Percentiles rank a stretch among this genome's conserved stretches.
Conservation (phyloP, 2,329 filamentous ascomycete species). For the Ascochyta rabiei region DNA sequence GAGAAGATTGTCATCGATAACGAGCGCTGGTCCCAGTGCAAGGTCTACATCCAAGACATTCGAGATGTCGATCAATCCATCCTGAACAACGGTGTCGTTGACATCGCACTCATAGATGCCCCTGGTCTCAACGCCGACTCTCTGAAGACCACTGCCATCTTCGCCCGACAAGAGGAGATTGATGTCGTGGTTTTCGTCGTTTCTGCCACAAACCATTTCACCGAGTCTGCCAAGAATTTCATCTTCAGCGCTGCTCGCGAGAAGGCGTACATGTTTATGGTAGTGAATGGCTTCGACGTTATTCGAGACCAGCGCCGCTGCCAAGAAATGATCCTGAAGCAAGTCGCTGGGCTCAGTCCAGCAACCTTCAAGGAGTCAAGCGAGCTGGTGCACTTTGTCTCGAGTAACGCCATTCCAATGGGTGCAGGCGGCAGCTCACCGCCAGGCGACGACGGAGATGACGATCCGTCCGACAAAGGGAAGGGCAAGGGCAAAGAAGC, state of each 20-base stretch:
- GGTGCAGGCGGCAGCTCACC: slow-evolving; percentile 47
- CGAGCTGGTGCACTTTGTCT: slow-evolving; percentile 96
- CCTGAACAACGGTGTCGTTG: slow-evolving; percentile 95
- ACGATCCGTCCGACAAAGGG: slow-evolving; percentile 57
- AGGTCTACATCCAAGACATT: slow-evolving; percentile 92
- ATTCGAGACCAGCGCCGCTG: slow-evolving; percentile 92
- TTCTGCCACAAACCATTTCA: slow-evolving; percentile 97
- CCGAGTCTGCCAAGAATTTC: slow-evolving; percentile 95
- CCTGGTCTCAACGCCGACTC: slow-evolving; percentile 96
- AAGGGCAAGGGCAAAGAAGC: slow-evolving; percentile 67
- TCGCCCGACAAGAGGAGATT: slow-evolving; percentile 96
- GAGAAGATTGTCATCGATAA: slow-evolving; percentile 92
- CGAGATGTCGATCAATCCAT: slow-evolving; percentile 89
- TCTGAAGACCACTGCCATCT: slow-evolving; percentile 95
- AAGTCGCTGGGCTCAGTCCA: slow-evolving; percentile 85
- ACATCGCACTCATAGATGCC: slow-evolving; percentile 96
- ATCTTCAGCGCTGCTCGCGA: slow-evolving; percentile 94
- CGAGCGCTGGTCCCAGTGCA: slow-evolving; percentile 88
- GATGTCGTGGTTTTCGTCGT: slow-evolving; percentile 99
- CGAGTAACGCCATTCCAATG: slow-evolving; percentile 90
- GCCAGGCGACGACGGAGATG: slow-evolving; percentile 47
- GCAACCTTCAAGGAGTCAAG: slow-evolving; percentile 89
- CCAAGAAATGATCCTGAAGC: slow-evolving; percentile 90
- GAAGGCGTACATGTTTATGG: slow-evolving; percentile 98
- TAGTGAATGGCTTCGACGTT: slow-evolving; percentile 95